phyloP scores from a whole-genome alignment of 1,139 yeast species.

The Wickerhamomyces sp. region DNA sequence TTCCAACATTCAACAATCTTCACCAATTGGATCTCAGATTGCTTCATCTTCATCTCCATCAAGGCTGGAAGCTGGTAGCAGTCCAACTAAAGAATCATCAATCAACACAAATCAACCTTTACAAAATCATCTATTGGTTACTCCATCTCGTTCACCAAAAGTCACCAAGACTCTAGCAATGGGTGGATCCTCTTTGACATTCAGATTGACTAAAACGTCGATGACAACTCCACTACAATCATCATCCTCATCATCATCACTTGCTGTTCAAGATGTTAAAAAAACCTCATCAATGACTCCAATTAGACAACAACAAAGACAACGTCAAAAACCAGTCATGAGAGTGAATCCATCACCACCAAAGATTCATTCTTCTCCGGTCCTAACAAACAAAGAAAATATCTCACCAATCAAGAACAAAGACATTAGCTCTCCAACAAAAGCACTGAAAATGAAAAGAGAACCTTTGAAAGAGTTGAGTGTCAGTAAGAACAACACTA shows the following conservation, averaged over 20 bases:
- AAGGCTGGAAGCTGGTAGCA: slow-evolving; percentile 1
- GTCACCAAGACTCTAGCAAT: slow-evolving; percentile 4
- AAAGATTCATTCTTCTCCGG: slow-evolving; percentile 4
- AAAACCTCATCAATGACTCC: slow-evolving; percentile 8
- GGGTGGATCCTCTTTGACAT: slow-evolving; percentile 17
- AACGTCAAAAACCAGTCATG: slow-evolving; percentile 23
- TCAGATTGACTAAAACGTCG: slow-evolving; percentile 13
- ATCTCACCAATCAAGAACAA: slow-evolving; percentile 6
- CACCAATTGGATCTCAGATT: not conserved
- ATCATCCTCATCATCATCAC: not conserved
- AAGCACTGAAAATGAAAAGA: not conserved
- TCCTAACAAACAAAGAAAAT: slow-evolving; percentile 5
- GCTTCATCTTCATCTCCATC: slow-evolving; percentile 5
- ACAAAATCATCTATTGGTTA: slow-evolving; percentile 4
- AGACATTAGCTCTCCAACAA: not conserved
- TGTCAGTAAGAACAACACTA: not conserved
- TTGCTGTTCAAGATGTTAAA: not conserved
- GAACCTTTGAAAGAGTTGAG: slow-evolving; percentile 5
- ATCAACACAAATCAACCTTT: not conserved
- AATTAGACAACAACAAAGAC: slow-evolving; percentile 2
- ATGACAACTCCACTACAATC: slow-evolving; percentile 6
- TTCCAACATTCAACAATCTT: not conserved
- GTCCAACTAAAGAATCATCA: slow-evolving; percentile 1
- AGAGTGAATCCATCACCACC: slow-evolving; percentile 19
- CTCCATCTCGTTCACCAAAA: slow-evolving; percentile 18